These are phyloP conservation scores for Lavandula angustifolia DNA, from an alignment of 257 asterid genomes.

Conservation along the genomic window DNA sequence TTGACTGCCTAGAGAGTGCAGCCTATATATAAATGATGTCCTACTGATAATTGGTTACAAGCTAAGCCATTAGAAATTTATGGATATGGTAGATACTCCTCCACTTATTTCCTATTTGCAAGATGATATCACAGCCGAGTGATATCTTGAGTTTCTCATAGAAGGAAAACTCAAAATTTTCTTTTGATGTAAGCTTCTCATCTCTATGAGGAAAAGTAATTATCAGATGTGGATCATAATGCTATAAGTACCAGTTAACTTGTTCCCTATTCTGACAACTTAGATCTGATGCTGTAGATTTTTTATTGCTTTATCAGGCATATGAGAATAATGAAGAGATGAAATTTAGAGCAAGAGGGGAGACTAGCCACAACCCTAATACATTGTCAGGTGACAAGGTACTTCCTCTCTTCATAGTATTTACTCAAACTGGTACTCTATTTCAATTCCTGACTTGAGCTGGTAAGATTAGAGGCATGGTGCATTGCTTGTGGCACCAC, in stretches of 20 bases:
- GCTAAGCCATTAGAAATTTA: neutral
- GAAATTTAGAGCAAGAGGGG: slow-evolving; percentile 67
- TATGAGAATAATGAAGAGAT: slow-evolving; percentile 70
- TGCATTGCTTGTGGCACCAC: neutral
- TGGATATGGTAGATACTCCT: neutral
- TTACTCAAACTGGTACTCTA: slow-evolving; percentile 18
- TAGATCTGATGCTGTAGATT: slow-evolving; percentile 13
- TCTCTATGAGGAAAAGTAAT: neutral
- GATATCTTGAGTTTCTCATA: slow-evolving; percentile 3
- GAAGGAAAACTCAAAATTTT: neutral
- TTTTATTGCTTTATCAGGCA: slow-evolving; percentile 48
- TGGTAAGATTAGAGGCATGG: slow-evolving; percentile 20
- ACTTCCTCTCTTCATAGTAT: slow-evolving; percentile 26
- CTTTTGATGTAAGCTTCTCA: neutral
- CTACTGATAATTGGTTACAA: slow-evolving; percentile 5
- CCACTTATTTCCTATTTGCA: neutral
- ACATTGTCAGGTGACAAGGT: slow-evolving; percentile 76
- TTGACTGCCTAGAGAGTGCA: neutral
- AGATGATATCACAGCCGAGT: slow-evolving; percentile 2
- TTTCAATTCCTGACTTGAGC: slow-evolving; percentile 30
- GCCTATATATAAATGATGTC: slow-evolving; percentile 9
- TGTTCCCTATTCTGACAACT: slow-evolving; percentile 24
- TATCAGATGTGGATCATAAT: neutral
- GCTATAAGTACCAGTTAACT: slow-evolving; percentile 25
- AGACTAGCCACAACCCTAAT: slow-evolving; percentile 47